phyloP scores from a whole-genome alignment of 2,329 filamentous ascomycete species.

The Pseudonectria foliicola region DNA sequence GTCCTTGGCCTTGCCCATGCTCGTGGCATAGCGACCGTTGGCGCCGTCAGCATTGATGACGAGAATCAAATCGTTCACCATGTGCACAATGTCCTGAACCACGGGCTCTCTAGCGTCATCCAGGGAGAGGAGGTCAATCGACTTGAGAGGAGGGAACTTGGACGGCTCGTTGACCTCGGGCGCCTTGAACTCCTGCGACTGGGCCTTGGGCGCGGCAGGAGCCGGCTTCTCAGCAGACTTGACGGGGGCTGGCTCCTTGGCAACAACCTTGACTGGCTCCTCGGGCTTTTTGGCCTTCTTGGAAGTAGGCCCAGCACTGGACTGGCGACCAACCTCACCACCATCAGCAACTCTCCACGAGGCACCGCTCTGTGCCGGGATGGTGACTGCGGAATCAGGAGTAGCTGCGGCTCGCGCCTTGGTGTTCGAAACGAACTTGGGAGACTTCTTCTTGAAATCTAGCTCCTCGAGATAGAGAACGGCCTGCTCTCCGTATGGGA shows the following conservation, averaged over 20 bases:
- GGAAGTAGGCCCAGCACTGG: conserved; percentile 42
- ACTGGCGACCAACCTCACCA: conserved; percentile 50
- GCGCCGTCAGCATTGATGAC: conserved; percentile 84
- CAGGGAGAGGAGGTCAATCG: conserved; percentile 72
- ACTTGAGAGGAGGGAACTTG: conserved; percentile 53
- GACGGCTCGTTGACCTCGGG: conserved; percentile 63
- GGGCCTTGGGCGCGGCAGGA: conserved; percentile 15
- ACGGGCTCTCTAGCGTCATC: conserved; percentile 74
- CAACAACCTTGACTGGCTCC: conserved; percentile 24
- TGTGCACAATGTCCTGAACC: conserved; percentile 87
- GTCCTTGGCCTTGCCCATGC: conserved; percentile 78
- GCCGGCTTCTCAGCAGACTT: conserved; percentile 26
- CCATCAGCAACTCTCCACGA: conserved; percentile 70
- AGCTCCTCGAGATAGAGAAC: conserved; percentile 94
- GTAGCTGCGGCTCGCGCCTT: conserved; percentile 34
- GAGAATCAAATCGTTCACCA: conserved; percentile 92
- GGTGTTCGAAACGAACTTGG: conserved; percentile 34
- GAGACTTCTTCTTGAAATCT: conserved; percentile 84
- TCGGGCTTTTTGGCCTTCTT: conserved; percentile 24
- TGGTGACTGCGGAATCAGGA: conserved; percentile 65
- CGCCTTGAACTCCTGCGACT: conserved; percentile 36
- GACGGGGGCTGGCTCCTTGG: conserved; percentile 13
- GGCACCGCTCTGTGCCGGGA: conserved; percentile 78
- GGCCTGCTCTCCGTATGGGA: conserved; percentile 89
- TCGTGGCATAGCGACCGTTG: conserved; percentile 66